phyloP scores from a whole-genome alignment of 257 asterid species.

The Solanum etuberosum region DNA sequence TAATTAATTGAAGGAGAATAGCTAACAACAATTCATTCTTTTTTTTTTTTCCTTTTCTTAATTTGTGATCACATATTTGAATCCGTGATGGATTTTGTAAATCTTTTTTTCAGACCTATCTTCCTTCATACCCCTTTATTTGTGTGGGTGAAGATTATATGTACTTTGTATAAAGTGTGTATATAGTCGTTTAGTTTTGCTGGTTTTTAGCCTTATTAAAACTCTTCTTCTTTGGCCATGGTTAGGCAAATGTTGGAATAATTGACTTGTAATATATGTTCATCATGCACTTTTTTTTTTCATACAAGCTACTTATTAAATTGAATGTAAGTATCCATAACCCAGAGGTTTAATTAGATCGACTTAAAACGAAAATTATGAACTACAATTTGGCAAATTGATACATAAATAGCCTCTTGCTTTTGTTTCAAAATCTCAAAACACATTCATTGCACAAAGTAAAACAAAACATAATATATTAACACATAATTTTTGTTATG shows the following conservation, averaged over 20 bases:
- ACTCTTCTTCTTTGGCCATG: background rate
- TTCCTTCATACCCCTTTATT: background rate
- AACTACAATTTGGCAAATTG: background rate
- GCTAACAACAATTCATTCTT: background rate
- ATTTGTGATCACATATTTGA: background rate
- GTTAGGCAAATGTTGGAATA: background rate
- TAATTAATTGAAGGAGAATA: conserved; percentile 6
- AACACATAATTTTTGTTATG: no score
- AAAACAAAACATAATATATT: no score
- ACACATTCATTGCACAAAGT: no score
- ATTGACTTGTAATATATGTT: background rate
- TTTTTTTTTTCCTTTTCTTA: background rate
- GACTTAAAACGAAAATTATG: background rate
- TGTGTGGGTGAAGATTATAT: background rate
- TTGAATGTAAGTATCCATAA: background rate
- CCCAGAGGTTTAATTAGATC: background rate
- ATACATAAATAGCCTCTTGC: background rate
- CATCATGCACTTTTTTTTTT: background rate
- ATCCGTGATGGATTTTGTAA: background rate
- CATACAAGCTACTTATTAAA: background rate
- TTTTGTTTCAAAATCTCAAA: no score
- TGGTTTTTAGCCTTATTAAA: background rate
- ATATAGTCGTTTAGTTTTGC: background rate
- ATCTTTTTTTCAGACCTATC: background rate
- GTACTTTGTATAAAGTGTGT: background rate